Base-by-base conservation (phyloP, 176 grass and related monocot genomes). In the Oryza rufipogon region DNA sequence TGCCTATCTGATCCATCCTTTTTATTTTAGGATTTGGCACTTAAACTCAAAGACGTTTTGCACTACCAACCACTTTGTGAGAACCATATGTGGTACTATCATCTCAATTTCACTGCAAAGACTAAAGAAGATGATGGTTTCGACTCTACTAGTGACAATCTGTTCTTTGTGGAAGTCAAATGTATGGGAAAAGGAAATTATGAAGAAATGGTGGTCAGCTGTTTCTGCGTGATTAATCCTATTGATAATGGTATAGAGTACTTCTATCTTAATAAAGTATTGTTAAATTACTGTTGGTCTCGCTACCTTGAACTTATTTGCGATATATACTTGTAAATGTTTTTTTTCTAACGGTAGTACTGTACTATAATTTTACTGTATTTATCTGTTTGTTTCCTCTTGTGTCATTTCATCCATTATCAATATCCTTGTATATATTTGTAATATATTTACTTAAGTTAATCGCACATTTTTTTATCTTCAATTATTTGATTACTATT, bases 131-230 rank as follows among this genome's bases (percentile, higher is more conserved):
- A 14, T 33, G 76, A 14, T 33, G 76, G 58, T 17, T 12, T 48
- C 2, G 46, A 48, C 11, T 11, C 47, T 41, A 4, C 32, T 7
- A 47, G 4, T 16, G 19, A 52, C 25, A 26, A 70, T 34, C 49
- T 85, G 44, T 54, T 86, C 77, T 81, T 86, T 68, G 85, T n/a
- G 0, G 77, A 86, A 81, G 22, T 81, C 6, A 80, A 86, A 74
- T 17, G 39, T 75, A 42, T 42, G 5, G 41, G 7, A 42, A 6
- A 42, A 46, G 47, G 41, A n/a, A 45, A 22, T 47, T 70, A 42
- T 32, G 19, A 13, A 42, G 56, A 75, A 51, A 8, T 86, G 22
- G 3, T 58, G 5, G 15, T 81, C 61, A 33, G 70, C 70, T 86
- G 61, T 58, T 80, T 80, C 46, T 68, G 70, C 61, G 23, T 10